Conservation (phyloP, 257 asterid genomes). For the Solanum lignicaule region DNA sequence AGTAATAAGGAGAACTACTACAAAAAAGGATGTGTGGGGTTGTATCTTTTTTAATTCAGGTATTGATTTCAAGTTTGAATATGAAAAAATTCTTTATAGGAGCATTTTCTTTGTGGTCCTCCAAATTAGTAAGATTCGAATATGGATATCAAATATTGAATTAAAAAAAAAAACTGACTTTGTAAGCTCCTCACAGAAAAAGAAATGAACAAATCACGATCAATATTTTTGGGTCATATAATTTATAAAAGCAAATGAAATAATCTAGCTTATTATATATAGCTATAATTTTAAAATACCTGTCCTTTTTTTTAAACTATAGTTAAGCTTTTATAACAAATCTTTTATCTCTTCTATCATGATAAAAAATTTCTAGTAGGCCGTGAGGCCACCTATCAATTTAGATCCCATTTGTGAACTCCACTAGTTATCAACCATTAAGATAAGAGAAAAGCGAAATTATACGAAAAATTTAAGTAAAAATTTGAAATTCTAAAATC, state of each 20-base stretch:
- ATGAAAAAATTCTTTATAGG: no score
- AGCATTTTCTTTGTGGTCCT: background rate
- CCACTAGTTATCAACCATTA: background rate
- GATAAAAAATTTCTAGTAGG: background rate
- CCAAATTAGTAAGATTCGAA: background rate
- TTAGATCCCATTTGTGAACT: background rate
- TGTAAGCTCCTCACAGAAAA: background rate
- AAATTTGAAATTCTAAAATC: no score
- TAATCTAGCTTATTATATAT: background rate
- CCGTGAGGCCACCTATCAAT: background rate
- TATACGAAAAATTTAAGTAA: background rate
- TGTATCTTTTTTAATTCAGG: no score
- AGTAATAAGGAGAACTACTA: background rate
- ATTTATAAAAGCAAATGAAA: no score
- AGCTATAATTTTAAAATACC: background rate
- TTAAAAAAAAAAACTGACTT: no score
- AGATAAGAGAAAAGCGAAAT: background rate
- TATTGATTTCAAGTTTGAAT: no score
- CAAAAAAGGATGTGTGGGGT: accelerated
- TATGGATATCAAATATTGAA: accelerated
- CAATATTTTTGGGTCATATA: background rate
- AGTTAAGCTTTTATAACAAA: background rate
- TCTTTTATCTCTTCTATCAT: background rate
- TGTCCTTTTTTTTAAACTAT: no score
- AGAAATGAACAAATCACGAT: no score